Evolutionary conservation across 169 alveolate species (phyloP).

Genomic region (Plasmodium malariae): DNA sequence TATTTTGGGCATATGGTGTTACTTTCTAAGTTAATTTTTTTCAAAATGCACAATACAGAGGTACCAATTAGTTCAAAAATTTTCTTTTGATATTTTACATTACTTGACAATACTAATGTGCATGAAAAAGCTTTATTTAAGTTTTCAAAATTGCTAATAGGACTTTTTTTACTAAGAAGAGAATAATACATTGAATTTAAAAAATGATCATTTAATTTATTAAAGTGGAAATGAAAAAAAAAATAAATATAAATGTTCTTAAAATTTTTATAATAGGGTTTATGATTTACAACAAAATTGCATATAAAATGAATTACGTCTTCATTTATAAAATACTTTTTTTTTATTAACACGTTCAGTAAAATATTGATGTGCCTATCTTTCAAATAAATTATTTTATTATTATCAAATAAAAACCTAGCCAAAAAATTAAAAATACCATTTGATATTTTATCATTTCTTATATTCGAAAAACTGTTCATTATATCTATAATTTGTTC

Average conservation of each 20-base stretch:
- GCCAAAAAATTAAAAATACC: slow-evolving; percentile 32
- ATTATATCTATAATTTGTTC: slow-evolving; percentile 29
- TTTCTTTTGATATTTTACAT: slow-evolving; percentile 24
- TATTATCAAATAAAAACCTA: slow-evolving; percentile 50
- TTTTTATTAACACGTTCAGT: slow-evolving; percentile 31
- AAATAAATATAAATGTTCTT: slow-evolving; percentile 33
- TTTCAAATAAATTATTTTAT: slow-evolving; percentile 49
- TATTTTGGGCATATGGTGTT: neutral
- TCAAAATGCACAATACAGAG: slow-evolving; percentile 8
- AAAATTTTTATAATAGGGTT: slow-evolving; percentile 57
- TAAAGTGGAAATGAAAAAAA: slow-evolving; percentile 54
- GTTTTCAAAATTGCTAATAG: neutral
- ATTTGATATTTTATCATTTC: slow-evolving; percentile 33
- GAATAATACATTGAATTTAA: slow-evolving; percentile 29
- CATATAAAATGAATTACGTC: slow-evolving; percentile 35
- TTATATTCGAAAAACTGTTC: slow-evolving; percentile 34
- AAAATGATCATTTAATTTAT: slow-evolving; percentile 8
- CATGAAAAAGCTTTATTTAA: slow-evolving; percentile 37
- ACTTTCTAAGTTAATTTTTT: neutral
- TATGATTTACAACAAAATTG: slow-evolving; percentile 44
- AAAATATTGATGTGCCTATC: slow-evolving; percentile 29
- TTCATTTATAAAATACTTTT: slow-evolving; percentile 35
- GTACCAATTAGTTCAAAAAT: slow-evolving; percentile 21
- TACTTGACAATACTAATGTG: slow-evolving; percentile 18
- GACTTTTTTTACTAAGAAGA: neutral